A percentile compares a stretch with the other conserved stretches of the same genome.
These are phyloP conservation scores for Leucogyrophana mollusca DNA, from an alignment of 768 basidiomycete species.

Conservation along the genomic window DNA sequence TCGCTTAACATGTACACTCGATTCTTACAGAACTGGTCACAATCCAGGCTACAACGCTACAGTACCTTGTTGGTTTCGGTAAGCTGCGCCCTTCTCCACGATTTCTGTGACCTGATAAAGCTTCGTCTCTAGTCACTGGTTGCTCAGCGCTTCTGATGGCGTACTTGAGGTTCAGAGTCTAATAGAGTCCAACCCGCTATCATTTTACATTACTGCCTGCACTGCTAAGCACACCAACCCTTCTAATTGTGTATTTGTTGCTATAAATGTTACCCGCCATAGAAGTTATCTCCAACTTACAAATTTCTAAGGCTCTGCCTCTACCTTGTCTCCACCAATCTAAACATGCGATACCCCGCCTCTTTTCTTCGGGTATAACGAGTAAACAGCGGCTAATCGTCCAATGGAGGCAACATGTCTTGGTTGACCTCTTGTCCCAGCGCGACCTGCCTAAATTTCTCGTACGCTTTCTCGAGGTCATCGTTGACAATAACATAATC, in stretches of 20 bases:
- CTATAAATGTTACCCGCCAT: background rate
- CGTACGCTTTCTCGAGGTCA: conserved; percentile 80
- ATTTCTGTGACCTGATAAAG: background rate
- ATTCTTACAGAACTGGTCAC: background rate
- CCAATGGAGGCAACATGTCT: conserved; percentile 66
- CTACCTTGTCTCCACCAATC: no score
- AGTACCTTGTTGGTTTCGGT: conserved; percentile 89
- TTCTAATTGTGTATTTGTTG: no score
- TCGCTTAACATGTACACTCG: background rate
- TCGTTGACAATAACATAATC: conserved; percentile 91
- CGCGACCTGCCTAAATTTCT: conserved; percentile 71
- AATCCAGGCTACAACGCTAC: conserved; percentile 73
- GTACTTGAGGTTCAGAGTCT: conserved; percentile 69
- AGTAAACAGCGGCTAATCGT: conserved; percentile 36
- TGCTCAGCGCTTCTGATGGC: conserved; percentile 87
- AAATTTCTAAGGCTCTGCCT: no score
- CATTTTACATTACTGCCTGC: no score
- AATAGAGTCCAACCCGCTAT: conserved; percentile 6
- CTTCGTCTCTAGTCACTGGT: conserved; percentile 63
- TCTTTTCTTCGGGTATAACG: no score
- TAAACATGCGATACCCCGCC: no score
- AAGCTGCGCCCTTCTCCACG: conserved; percentile 24
- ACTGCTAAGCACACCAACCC: no score
- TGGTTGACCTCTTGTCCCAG: conserved; percentile 54
- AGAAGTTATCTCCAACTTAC: no score